Conservation (phyloP, 495 filamentous ascomycete species). For the Thermochaetoides thermophila region DNA sequence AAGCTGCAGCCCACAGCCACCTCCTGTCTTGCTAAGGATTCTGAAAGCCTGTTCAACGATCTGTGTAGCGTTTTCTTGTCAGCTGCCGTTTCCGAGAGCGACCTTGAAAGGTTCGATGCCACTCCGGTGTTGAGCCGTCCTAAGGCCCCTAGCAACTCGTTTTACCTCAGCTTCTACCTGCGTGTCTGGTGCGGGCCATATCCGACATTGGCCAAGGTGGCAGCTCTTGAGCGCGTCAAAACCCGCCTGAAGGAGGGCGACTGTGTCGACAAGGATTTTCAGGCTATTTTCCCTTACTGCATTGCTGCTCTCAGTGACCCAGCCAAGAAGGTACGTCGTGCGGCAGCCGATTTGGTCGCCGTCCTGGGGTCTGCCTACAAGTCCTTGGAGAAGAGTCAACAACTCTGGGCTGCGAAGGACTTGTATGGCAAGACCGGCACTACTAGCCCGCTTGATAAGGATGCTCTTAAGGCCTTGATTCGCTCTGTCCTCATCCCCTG, state of each 20-base stretch:
- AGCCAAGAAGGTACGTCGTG: slow-evolving; percentile 55
- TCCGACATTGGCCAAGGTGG: slow-evolving; percentile 48
- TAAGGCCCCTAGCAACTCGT: slow-evolving; percentile 40
- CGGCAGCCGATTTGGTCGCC: slow-evolving; percentile 49
- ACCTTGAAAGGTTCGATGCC: slow-evolving; percentile 42
- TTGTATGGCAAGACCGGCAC: slow-evolving; percentile 36
- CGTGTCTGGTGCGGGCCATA: slow-evolving; percentile 58
- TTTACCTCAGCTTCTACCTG: slow-evolving; percentile 64
- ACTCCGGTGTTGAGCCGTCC: slow-evolving; percentile 42
- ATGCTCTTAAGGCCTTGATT: slow-evolving; percentile 45
- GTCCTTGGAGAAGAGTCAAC: slow-evolving; percentile 5
- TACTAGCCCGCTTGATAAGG: slow-evolving; percentile 43
- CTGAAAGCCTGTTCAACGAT: slow-evolving; percentile 32
- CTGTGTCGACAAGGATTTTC: slow-evolving; percentile 45
- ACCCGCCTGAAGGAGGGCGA: slow-evolving; percentile 34
- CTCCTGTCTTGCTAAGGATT: slow-evolving; percentile 34
- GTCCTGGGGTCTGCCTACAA: slow-evolving; percentile 23
- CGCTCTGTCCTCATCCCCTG: slow-evolving; percentile 47
- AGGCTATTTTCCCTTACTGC: slow-evolving; percentile 64
- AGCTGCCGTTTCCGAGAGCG: slow-evolving; percentile 33
- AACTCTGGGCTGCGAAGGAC: slow-evolving; percentile 22
- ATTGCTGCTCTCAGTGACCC: slow-evolving; percentile 59
- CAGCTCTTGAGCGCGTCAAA: slow-evolving; percentile 49
- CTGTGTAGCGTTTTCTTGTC: slow-evolving; percentile 51
- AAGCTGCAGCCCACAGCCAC: slow-evolving; percentile 23